A percentile compares a stretch with the other conserved stretches of the same genome.
Conservation (phyloP, 2,329 filamentous ascomycete species). For the Incumbomyces lentus region DNA sequence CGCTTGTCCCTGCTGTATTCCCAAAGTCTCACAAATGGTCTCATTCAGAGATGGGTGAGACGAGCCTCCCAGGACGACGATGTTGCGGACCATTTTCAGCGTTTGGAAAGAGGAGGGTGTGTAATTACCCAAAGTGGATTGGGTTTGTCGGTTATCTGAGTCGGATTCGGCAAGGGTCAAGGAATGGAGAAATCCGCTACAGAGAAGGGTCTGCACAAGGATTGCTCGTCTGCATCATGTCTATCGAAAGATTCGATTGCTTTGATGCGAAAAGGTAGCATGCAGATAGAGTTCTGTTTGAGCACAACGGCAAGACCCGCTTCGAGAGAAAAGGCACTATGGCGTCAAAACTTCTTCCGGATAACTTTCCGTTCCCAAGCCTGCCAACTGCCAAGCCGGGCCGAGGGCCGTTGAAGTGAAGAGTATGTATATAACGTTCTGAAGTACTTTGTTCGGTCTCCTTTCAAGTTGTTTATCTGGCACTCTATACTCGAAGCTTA, state of each 20-base stretch:
- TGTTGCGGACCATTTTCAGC: conserved; percentile 75
- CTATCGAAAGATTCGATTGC: neutral
- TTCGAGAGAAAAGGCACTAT: neutral
- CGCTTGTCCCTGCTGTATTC: conserved; percentile 73
- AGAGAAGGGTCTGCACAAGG: too few species aligned
- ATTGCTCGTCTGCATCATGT: neutral
- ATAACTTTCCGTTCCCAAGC: neutral
- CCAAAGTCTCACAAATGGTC: conserved; percentile 77
- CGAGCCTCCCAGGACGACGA: conserved; percentile 85
- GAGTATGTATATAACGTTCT: too few species aligned
- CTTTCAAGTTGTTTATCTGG: too few species aligned
- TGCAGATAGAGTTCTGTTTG: too few species aligned
- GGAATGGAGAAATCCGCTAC: too few species aligned
- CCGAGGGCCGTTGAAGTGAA: too few species aligned
- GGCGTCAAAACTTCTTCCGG: neutral
- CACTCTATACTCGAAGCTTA: too few species aligned
- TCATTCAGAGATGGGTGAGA: conserved; percentile 84
- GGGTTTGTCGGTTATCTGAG: neutral
- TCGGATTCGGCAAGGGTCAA: too few species aligned
- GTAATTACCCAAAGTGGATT: neutral
- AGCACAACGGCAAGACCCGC: too few species aligned
- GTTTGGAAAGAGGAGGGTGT: neutral
- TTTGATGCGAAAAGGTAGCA: too few species aligned
- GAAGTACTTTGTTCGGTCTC: too few species aligned
- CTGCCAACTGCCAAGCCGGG: too few species aligned